A percentile compares a stretch with the other conserved stretches of the same genome.
These are phyloP conservation scores for Plasmodium gonderi DNA, from an alignment of 169 alveolate genomes.

Conservation along the genomic window DNA sequence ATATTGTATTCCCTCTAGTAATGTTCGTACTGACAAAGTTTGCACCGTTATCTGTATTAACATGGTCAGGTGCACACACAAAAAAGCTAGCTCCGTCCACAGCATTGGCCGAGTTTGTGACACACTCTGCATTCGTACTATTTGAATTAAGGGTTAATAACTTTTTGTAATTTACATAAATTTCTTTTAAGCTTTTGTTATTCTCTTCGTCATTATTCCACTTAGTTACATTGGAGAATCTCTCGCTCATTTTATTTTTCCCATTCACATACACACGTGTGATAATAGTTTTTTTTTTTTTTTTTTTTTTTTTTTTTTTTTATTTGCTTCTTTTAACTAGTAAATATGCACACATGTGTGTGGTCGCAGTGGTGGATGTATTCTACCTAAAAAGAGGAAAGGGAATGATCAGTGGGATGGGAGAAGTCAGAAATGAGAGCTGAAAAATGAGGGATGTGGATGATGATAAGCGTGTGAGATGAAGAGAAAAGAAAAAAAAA, in stretches of 20 bases:
- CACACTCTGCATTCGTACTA: background rate
- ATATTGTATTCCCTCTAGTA: conserved; percentile 1
- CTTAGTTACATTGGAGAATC: conserved; percentile 10
- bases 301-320: background rate
- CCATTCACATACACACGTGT: background rate
- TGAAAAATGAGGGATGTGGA: too few relatives aligned
- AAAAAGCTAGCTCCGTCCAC: too few relatives aligned
- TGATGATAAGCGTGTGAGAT: too few relatives aligned
- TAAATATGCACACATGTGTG: background rate
- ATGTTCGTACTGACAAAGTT: background rate
- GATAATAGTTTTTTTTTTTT: background rate
- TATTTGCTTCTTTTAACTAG: background rate
- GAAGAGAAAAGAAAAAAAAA: too few relatives aligned
- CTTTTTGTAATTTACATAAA: conserved; percentile 33
- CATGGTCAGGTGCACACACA: too few relatives aligned
- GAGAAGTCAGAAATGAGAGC: too few relatives aligned
- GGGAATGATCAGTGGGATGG: background rate
- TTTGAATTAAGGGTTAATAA: background rate
- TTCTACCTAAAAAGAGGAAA: background rate
- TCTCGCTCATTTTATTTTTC: conserved; percentile 43
- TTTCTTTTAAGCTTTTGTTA: conserved; percentile 29
- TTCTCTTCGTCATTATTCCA: conserved; percentile 34
- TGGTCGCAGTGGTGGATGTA: background rate
- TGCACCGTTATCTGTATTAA: background rate
- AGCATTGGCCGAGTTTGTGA: background rate